phyloP scores from a whole-genome alignment of 2,329 filamentous ascomycete genomes.

The Colletotrichum sp. region DNA sequence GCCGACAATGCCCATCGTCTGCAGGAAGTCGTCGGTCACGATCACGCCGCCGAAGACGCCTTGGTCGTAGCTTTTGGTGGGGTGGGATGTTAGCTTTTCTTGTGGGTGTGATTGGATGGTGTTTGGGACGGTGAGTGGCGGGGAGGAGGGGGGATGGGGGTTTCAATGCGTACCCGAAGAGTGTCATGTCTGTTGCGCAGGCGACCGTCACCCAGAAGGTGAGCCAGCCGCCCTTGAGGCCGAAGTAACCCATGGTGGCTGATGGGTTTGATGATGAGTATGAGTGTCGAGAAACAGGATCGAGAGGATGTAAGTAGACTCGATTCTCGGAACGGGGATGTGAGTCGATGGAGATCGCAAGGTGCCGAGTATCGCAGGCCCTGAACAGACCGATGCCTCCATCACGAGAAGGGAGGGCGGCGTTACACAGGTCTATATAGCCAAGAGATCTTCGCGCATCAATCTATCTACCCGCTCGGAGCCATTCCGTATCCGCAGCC shows the following conservation, averaged over 20 bases:
- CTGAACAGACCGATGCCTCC: not conserved
- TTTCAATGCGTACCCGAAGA: slow-evolving; percentile 24
- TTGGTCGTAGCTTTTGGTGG: slow-evolving; percentile 45
- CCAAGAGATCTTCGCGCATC: not conserved
- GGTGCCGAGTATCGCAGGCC: not conserved
- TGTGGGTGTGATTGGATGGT: not conserved
- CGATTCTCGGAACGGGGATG: not conserved
- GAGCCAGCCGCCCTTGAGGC: slow-evolving; percentile 16
- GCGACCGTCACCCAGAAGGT: slow-evolving; percentile 21
- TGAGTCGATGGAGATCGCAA: not conserved
- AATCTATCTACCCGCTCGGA: not conserved
- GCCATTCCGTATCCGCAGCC: not conserved
- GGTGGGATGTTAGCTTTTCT: not conserved
- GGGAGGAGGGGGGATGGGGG: not conserved
- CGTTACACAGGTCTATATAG: slow-evolving; percentile 12
- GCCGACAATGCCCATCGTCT: slow-evolving; percentile 45
- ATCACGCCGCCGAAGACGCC: slow-evolving; percentile 55
- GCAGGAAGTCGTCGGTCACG: slow-evolving; percentile 47
- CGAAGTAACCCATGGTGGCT: slow-evolving; percentile 14
- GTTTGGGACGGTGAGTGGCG: not conserved
- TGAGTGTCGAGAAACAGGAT: not conserved
- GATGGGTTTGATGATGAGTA: not conserved
- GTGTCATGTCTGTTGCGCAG: slow-evolving; percentile 28
- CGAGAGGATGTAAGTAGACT: not conserved
- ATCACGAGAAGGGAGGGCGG: not conserved